Base-by-base conservation (phyloP, 2,329 filamentous ascomycete genomes). In the Tolypocladium album region DNA sequence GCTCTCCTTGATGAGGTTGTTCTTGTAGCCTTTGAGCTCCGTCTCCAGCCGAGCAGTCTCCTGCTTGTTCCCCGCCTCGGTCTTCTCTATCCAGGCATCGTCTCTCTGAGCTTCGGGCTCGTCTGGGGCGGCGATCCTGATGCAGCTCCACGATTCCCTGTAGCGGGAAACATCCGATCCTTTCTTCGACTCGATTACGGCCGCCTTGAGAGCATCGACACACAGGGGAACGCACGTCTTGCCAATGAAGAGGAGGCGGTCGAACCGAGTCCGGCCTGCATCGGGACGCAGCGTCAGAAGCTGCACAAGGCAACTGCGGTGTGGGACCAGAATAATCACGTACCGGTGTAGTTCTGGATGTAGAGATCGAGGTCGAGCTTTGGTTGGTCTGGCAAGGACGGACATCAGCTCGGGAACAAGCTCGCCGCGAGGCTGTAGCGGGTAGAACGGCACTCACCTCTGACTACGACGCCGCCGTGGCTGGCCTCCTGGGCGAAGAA, bases 1-100 rank as follows among this genome's bases (percentile, higher is more conserved):
- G 76, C 92, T 97, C 76, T 99, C 94, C 72, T 97, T 96, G 67
- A 99, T 92, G 52, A 97, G 77, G 68, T 97, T 99, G 71, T 97
- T 96, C 75, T 94, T 96, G 74, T 97, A 97, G 1, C 88, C 88
- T 72, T 92, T 92, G 24, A 99, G 79, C 73, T 97, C 91, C 20
- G 82, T 78, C 70, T 97, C 91, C 59, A 97, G 79, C n/a, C 88
- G 84, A 59, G 85, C 79, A 0, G 87, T 87, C 72, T 96, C 88
- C 1, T 78, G 75, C 65, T 84, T 83, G 67, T 92, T 90, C 58
- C 82, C 77, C 63, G 83, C 84, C 27, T 86, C 83, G 43, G 82
- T 88, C 61, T 76, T 79, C 9, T 88, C 82, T n/a, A 88, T 81
- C 93, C 93, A 97, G n/a, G 77, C 76, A 27, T 80, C 76, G 68